Evolutionary conservation across 495 filamentous ascomycete species (phyloP).

Genomic region (Tuber magnatum): DNA sequence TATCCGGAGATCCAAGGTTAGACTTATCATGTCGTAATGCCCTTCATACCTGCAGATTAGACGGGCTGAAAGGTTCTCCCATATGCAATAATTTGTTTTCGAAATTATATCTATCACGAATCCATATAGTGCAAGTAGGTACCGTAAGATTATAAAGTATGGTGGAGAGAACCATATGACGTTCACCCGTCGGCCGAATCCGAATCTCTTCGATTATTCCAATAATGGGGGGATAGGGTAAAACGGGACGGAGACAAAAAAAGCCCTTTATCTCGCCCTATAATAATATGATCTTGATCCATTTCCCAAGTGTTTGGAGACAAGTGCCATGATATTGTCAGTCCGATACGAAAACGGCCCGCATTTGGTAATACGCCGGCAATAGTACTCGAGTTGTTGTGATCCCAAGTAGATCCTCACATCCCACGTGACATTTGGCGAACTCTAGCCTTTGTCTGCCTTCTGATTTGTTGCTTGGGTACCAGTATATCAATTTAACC

Average conservation of each 20-base stretch:
- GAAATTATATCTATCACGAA: background rate
- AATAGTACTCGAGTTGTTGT: background rate
- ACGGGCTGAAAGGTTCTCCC: background rate
- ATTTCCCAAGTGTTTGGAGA: background rate
- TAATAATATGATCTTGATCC: background rate
- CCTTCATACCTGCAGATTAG: background rate
- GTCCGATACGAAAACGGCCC: background rate
- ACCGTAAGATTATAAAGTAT: background rate
- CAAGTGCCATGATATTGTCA: background rate
- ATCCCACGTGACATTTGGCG: conserved; percentile 1
- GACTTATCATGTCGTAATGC: background rate
- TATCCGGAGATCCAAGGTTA: background rate
- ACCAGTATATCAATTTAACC: background rate
- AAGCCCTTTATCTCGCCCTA: background rate
- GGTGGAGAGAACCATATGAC: background rate
- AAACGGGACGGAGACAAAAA: background rate
- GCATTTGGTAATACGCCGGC: background rate
- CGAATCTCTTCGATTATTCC: background rate
- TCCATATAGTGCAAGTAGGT: background rate
- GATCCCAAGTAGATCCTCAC: background rate
- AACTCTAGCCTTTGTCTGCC: background rate
- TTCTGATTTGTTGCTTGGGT: background rate
- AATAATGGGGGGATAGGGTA: background rate
- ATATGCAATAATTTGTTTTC: background rate
- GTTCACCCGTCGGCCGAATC: background rate